Conservation (phyloP, 2,329 filamentous ascomycete species). For the Furcasterigmium sp. region DNA sequence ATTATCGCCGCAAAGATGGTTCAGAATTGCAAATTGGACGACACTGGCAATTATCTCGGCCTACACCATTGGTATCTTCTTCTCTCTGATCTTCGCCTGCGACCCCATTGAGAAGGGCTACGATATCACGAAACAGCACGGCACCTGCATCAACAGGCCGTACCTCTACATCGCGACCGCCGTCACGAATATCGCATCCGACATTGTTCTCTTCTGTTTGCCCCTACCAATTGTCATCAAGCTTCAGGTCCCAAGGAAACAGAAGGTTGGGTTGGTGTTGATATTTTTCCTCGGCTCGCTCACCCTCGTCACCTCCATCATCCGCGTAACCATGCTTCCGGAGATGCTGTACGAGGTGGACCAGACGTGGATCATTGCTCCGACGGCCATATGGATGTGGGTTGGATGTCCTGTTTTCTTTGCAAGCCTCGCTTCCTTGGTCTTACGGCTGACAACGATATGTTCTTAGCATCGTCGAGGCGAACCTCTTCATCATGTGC, state of each 20-base stretch:
- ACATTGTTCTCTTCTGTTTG: constrained; percentile 38
- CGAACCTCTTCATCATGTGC: constrained; percentile 29
- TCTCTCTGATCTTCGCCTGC: constrained; percentile 30
- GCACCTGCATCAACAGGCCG: constrained; percentile 37
- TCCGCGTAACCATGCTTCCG: constrained; percentile 21
- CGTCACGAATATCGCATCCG: constrained; percentile 39
- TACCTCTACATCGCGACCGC: constrained; percentile 43
- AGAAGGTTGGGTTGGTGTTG: constrained; percentile 12
- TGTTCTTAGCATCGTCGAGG: constrained; percentile 24
- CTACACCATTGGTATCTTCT: constrained; percentile 27
- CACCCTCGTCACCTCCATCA: constrained; percentile 26
- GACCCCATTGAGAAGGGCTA: constrained; percentile 24
- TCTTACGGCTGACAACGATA: too few relatives aligned
- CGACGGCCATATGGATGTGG: constrained; percentile 22
- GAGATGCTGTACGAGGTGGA: constrained; percentile 18
- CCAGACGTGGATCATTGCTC: constrained; percentile 21
- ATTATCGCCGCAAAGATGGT: constrained; percentile 27
- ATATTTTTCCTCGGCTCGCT: constrained; percentile 6
- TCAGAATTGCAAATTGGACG: constrained; percentile 21
- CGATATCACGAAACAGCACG: constrained; percentile 22
- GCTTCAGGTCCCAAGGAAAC: constrained; percentile 34
- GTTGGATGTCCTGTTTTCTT: background rate
- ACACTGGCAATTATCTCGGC: constrained; percentile 21
- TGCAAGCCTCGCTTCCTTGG: background rate
- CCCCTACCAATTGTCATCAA: constrained; percentile 39